Conservation (phyloP, 345 rosid genomes). For the Adansonia digitata region DNA sequence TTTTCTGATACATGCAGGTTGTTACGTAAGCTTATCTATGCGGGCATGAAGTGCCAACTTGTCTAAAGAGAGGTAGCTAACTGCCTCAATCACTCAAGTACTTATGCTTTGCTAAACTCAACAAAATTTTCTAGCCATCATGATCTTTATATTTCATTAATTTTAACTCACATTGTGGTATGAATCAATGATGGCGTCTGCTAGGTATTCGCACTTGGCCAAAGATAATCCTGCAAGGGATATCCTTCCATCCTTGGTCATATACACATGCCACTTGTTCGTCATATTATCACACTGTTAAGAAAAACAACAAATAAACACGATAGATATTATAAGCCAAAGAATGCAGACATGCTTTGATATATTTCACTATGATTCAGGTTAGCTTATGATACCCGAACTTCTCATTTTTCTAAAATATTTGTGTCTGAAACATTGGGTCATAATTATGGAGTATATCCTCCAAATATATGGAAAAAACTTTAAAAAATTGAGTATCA, state of each 20-base stretch:
- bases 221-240: conserved; percentile 82
- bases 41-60: not conserved
- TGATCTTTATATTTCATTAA: not conserved
- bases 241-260: conserved; percentile 96
- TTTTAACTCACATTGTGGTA: conserved; percentile 67
- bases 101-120: not conserved
- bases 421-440: too few species aligned
- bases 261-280: conserved; percentile 89
- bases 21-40: too few species aligned
- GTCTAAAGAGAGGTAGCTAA: too few species aligned
- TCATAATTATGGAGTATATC: too few species aligned
- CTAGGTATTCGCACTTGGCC: conserved; percentile 91
- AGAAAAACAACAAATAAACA: not conserved
- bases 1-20: too few species aligned
- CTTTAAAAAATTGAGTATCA: not conserved
- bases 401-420: too few species aligned
- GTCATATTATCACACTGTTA: conserved; percentile 84
- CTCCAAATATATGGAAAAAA: too few species aligned
- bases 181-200: conserved; percentile 85
- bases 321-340: not conserved
- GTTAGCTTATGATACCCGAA: too few species aligned
- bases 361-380: not conserved
- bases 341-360: not conserved
- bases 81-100: too few species aligned
- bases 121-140: conserved; percentile 13